phyloP scores from a whole-genome alignment of 2,329 filamentous ascomycete genomes.

The Colletotrichum spinosum region DNA sequence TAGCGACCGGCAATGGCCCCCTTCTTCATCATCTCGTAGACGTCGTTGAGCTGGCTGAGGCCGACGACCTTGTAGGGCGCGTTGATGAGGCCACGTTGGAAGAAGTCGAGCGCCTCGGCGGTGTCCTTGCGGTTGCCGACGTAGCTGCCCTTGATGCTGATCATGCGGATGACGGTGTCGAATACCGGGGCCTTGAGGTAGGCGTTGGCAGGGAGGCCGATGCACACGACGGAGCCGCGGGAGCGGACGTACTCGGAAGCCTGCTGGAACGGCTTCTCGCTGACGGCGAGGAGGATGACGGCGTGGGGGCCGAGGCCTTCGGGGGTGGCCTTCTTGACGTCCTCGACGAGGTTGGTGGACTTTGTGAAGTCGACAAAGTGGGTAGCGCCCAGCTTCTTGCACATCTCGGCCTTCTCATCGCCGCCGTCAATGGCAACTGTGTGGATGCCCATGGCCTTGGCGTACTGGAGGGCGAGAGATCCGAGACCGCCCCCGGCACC shows the following conservation, averaged over 20 bases:
- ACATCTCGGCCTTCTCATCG: conserved; percentile 81
- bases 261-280: conserved; percentile 95
- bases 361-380: conserved; percentile 84
- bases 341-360: conserved; percentile 81
- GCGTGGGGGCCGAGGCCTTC: conserved; percentile 89
- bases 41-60: conserved; percentile 80
- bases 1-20: conserved; percentile 82
- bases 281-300: conserved; percentile 86
- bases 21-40: conserved; percentile 81
- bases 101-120: conserved; percentile 92
- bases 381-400: conserved; percentile 75
- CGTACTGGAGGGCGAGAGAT: conserved; percentile 85
- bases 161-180: conserved; percentile 88
- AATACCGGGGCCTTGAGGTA: conserved; percentile 88
- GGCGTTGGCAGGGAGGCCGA: conserved; percentile 86
- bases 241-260: conserved; percentile 89
- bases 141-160: conserved; percentile 92
- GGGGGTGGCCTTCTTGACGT: conserved; percentile 83
- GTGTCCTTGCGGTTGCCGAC: conserved; percentile 93
- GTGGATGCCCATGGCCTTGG: conserved; percentile 87
- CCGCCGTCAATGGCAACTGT: conserved; percentile 87
- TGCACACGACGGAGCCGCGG: conserved; percentile 85
- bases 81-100: conserved; percentile 83
- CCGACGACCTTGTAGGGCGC: conserved; percentile 88
- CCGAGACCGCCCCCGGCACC: conserved; percentile 89